Evolutionary conservation across 352 stramenopile genomes (phyloP).

Genomic region (Phytophthora sojae): DNA sequence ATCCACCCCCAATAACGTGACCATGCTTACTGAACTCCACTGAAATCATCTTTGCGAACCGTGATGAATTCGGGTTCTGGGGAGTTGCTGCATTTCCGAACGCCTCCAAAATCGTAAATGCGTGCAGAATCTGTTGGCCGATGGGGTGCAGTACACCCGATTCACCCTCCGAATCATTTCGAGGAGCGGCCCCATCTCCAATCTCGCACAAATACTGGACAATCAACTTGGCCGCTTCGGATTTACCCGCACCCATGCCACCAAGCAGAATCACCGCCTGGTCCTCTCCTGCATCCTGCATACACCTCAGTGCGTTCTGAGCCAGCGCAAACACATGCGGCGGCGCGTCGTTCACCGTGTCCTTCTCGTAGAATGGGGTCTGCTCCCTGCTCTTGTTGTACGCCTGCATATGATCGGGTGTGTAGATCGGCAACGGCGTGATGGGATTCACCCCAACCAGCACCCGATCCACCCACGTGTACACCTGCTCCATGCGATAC

Average conservation of each 20-base stretch:
- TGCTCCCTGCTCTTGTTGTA: conserved; percentile 78
- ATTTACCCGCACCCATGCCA: conserved; percentile 80
- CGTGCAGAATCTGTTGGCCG: conserved; percentile 83
- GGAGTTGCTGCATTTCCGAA: conserved; percentile 73
- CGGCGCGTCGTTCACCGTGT: conserved; percentile 64
- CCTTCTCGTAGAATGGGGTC: conserved; percentile 60
- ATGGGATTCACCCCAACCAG: conserved; percentile 80
- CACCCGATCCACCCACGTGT: conserved; percentile 84
- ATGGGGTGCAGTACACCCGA: conserved; percentile 72
- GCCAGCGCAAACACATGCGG: conserved; percentile 83
- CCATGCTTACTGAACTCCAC: conserved; percentile 85
- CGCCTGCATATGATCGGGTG: conserved; percentile 82
- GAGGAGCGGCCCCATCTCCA: conserved; percentile 58
- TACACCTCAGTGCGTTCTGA: conserved; percentile 77
- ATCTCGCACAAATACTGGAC: conserved; percentile 87
- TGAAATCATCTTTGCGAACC: conserved; percentile 86
- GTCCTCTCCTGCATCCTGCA: conserved; percentile 83
- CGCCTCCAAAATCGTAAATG: conserved; percentile 80
- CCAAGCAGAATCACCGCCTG: conserved; percentile 81
- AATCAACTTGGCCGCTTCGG: conserved; percentile 81
- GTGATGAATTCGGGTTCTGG: conserved; percentile 78
- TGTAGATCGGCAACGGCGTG: conserved; percentile 79
- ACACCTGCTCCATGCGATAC: conserved; percentile 86
- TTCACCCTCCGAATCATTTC: conserved; percentile 50
- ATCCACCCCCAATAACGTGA: conserved; percentile 79